Evolutionary conservation across 768 basidiomycete species (phyloP), one percentile per base, ranked within the genome.

Genomic region (Pholiota molesta): DNA sequence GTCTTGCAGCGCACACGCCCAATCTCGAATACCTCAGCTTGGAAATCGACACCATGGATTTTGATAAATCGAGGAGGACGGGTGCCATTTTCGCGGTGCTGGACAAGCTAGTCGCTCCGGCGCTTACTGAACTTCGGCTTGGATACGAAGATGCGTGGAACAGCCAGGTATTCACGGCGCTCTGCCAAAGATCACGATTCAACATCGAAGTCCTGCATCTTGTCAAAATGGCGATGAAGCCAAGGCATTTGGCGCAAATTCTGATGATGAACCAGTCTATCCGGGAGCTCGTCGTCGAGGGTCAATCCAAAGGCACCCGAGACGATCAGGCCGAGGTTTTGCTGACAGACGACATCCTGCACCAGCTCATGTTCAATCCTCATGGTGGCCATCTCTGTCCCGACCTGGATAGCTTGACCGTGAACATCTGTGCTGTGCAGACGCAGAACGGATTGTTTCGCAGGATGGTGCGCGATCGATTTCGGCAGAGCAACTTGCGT

Each of bases 401-500:
- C 37, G 57, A 58, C 47, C 21, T 58, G 39, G 57, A 58, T 9
- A 33, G 44, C 29, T 28, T 58, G 29, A 35, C 28, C n/a, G 19
- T 58, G 17, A 47, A 49, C 13, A 47, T 58, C 5, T 14, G 5
- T 2, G 35, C 57, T 8, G 45, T 49, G 3, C 29, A 47, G 31
- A 29, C 55, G 10, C 21, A 58, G 33, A 58, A 49, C 14, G 57
- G 57, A n/a, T n/a, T 10, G n/a, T 58, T 58, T n/a, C 55, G 55
- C 55, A 19, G 57, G 28, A 47, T 58, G 44, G 31, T 58, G 2
- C 45, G 57, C 13, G 57, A 58, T 45, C 57, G 57, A 7, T 58
- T 58, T 47, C 57, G 47, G 3, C 5, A 58, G 45, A 49, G 44
- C 35, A 35, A 21, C 21, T 33, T 58, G 28, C 57, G 57, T n/a